These are phyloP conservation scores for Aspergillus cavernicola DNA, from an alignment of 495 filamentous ascomycete genomes.

Conservation along the genomic window DNA sequence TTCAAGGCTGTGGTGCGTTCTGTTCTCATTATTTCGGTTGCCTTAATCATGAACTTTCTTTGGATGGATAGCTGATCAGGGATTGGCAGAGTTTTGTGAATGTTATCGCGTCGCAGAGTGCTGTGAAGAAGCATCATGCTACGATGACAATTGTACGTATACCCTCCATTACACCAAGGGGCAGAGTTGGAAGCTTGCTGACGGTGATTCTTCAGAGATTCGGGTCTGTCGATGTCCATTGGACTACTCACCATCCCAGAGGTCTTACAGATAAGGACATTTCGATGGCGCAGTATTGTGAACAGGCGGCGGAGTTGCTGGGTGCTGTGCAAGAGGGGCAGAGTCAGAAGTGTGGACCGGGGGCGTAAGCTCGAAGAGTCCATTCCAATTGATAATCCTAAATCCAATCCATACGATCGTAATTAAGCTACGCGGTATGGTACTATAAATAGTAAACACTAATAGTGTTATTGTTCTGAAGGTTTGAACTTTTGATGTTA, in stretches of 20 bases:
- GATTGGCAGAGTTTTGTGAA: conserved; percentile 35
- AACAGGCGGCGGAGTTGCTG: conserved; percentile 47
- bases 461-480: no score
- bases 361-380: neutral
- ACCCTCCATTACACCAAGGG: no score
- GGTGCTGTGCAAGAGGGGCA: conserved; percentile 35
- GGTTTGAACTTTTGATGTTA: neutral
- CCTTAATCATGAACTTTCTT: neutral
- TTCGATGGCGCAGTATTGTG: conserved; percentile 62
- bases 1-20: conserved; percentile 42
- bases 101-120: conserved; percentile 38
- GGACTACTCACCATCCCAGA: conserved; percentile 70
- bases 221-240: conserved; percentile 49
- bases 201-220: conserved; percentile 27
- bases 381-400: no score
- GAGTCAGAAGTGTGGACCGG: conserved; percentile 34
- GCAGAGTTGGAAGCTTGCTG: neutral
- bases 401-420: no score
- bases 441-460: no score
- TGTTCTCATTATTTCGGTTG: neutral
- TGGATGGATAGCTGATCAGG: neutral
- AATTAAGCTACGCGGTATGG: neutral
- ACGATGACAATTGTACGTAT: conserved; percentile 44
- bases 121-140: conserved; percentile 44
- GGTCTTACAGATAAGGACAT: conserved; percentile 70